Evolutionary conservation across 1,284 basidiomycete species (phyloP).

Genomic region (Ustilago shanxiensis): DNA sequence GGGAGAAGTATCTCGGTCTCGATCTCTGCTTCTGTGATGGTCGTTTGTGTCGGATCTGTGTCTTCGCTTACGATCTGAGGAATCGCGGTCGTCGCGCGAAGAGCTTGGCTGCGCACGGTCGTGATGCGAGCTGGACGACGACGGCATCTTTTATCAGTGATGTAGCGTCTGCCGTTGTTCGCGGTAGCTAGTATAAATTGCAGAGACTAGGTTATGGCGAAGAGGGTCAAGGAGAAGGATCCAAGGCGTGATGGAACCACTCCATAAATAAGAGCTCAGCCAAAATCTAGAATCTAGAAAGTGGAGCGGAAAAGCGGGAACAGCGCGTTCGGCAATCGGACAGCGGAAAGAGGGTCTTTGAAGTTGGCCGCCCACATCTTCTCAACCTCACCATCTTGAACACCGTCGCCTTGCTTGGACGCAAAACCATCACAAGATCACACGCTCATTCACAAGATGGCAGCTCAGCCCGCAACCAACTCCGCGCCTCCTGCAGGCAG

Average conservation of each 20-base stretch:
- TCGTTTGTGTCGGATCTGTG: constrained; percentile 28
- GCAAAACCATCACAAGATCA: neutral
- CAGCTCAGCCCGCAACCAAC: constrained; percentile 16
- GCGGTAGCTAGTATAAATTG: neutral
- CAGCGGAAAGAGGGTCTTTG: neutral
- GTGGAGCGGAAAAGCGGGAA: constrained; percentile 10
- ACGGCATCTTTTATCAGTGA: constrained; percentile 16
- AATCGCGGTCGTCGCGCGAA: constrained; percentile 20
- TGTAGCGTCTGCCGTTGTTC: neutral
- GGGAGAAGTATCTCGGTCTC: constrained; percentile 21
- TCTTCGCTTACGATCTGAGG: constrained; percentile 28
- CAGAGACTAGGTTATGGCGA: neutral
- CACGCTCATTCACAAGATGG: constrained; percentile 14
- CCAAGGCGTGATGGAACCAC: neutral
- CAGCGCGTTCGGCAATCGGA: constrained; percentile 18
- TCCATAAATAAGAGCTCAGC: neutral
- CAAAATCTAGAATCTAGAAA: neutral
- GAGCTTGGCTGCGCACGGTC: constrained; percentile 22
- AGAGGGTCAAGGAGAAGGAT: neutral
- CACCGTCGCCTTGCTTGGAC: neutral
- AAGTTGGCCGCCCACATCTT: constrained; percentile 7
- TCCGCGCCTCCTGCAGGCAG: constrained; percentile 22
- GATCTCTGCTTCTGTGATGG: constrained; percentile 14
- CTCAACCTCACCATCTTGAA: neutral
- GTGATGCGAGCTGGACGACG: constrained; percentile 28